These are phyloP conservation scores for Ramularia endophylla DNA, from an alignment of 2,329 filamentous ascomycete genomes.

Conservation along the genomic window DNA sequence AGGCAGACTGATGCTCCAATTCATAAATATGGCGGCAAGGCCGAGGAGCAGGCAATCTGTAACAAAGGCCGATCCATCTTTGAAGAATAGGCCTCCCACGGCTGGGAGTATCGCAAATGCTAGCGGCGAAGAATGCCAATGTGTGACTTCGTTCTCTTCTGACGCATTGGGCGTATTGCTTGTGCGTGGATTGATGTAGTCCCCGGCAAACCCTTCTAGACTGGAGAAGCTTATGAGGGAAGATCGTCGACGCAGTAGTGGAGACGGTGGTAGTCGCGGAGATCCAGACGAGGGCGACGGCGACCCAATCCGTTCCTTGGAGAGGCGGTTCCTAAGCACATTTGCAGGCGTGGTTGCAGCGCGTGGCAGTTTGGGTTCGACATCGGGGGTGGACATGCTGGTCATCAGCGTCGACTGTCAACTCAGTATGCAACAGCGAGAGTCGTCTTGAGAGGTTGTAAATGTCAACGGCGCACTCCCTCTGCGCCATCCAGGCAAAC, in stretches of 20 bases:
- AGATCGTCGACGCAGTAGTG: conserved; percentile 55
- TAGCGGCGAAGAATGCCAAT: conserved; percentile 75
- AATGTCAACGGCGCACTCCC: too few relatives aligned
- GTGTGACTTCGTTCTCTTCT: conserved; percentile 51
- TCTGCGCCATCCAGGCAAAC: too few relatives aligned
- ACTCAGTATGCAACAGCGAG: too few relatives aligned
- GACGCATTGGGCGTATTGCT: conserved; percentile 4
- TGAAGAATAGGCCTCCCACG: conserved; percentile 75
- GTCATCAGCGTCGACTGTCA: too few relatives aligned
- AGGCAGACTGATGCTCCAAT: conserved; percentile 85
- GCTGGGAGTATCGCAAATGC: conserved; percentile 80
- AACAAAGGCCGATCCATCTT: conserved; percentile 74
- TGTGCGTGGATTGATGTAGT: conserved; percentile 53
- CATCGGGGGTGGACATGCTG: too few relatives aligned
- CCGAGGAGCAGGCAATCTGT: conserved; percentile 79
- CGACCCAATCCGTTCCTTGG: conserved; percentile 14
- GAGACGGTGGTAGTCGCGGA: conserved; percentile 18
- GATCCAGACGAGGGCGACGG: conserved; percentile 6
- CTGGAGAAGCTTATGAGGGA: conserved; percentile 75
- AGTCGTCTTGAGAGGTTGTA: too few relatives aligned
- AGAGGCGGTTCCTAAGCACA: conserved; percentile 7
- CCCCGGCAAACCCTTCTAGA: conserved; percentile 66
- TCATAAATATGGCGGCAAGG: conserved; percentile 77
- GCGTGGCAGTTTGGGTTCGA: not conserved
- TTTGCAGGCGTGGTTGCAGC: not conserved